Conservation (phyloP, 2,329 filamentous ascomycete genomes). For the Colletotrichum sp. region DNA sequence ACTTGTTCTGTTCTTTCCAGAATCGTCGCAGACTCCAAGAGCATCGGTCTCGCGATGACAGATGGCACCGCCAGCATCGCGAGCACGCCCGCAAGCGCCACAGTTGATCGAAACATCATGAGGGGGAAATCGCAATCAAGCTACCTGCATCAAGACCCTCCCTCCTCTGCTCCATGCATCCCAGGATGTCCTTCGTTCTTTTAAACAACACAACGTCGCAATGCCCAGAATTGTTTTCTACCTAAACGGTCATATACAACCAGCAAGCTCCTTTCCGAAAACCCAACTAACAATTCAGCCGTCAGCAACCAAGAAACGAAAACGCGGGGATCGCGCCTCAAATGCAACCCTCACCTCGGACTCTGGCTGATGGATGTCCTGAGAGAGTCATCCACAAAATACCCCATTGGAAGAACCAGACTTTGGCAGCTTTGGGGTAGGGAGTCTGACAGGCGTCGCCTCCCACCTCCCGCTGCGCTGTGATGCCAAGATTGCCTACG, state of each 20-base stretch:
- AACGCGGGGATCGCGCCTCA: not conserved
- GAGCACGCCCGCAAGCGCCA: not conserved
- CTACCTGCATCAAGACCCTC: rapidly evolving
- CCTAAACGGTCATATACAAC: not conserved
- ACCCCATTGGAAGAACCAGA: not conserved
- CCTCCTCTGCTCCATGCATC: not conserved
- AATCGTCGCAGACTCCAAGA: not conserved
- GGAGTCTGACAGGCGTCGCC: not conserved
- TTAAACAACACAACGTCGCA: not conserved
- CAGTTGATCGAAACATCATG: not conserved
- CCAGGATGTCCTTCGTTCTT: rapidly evolving
- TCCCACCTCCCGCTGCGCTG: rapidly evolving
- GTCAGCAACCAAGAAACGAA: not conserved
- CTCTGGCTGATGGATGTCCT: not conserved
- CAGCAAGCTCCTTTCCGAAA: not conserved
- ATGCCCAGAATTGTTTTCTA: not conserved
- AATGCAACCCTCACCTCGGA: not conserved
- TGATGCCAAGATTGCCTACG: not conserved
- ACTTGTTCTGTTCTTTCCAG: not conserved
- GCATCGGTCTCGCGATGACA: not conserved
- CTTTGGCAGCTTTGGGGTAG: not conserved
- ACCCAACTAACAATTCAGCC: not conserved
- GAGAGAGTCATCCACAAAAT: not conserved
- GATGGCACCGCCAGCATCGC: not conserved
- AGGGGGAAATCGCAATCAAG: rapidly evolving